Conservation (phyloP, 2,329 filamentous ascomycete genomes). For the Ascochyta viciae-villosae region DNA sequence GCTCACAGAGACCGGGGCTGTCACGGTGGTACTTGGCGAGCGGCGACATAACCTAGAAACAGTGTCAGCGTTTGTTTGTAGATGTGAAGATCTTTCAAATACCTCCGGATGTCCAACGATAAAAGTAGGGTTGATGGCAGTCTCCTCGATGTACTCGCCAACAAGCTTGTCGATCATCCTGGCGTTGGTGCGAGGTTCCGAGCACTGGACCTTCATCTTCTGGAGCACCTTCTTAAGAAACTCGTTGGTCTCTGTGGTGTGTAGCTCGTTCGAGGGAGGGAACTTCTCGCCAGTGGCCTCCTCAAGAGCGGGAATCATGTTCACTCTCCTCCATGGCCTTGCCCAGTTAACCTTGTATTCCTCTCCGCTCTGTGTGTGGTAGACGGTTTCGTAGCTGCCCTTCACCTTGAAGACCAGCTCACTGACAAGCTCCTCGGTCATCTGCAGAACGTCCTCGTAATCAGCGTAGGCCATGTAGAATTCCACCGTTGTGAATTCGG, state of each 20-base stretch:
- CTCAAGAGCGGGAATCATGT: conserved; percentile 96
- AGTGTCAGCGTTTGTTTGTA: too few species aligned
- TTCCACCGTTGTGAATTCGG: conserved; percentile 96
- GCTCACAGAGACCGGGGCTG: conserved; percentile 80
- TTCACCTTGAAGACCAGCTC: conserved; percentile 87
- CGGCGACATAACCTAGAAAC: conserved; percentile 87
- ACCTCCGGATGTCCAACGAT: conserved; percentile 62
- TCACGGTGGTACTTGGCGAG: conserved; percentile 93
- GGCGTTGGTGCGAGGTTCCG: conserved; percentile 88
- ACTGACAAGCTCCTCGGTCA: conserved; percentile 93
- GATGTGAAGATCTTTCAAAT: too few species aligned
- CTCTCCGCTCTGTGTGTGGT: conserved; percentile 86
- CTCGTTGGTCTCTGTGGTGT: conserved; percentile 86
- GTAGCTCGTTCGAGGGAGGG: conserved; percentile 84
- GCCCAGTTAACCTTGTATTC: conserved; percentile 95
- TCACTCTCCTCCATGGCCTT: conserved; percentile 87
- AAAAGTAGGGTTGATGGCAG: conserved; percentile 91
- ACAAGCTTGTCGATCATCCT: conserved; percentile 95
- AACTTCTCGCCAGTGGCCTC: conserved; percentile 92
- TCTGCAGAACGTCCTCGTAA: conserved; percentile 84
- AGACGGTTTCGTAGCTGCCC: conserved; percentile 83
- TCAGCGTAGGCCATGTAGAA: conserved; percentile 78
- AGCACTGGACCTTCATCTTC: conserved; percentile 90
- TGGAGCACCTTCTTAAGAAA: conserved; percentile 79
- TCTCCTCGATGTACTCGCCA: conserved; percentile 94